A percentile compares a stretch with the other conserved stretches of the same genome.
Evolutionary conservation across 495 filamentous ascomycete species (phyloP).

Genomic region (Xylaria castorea): DNA sequence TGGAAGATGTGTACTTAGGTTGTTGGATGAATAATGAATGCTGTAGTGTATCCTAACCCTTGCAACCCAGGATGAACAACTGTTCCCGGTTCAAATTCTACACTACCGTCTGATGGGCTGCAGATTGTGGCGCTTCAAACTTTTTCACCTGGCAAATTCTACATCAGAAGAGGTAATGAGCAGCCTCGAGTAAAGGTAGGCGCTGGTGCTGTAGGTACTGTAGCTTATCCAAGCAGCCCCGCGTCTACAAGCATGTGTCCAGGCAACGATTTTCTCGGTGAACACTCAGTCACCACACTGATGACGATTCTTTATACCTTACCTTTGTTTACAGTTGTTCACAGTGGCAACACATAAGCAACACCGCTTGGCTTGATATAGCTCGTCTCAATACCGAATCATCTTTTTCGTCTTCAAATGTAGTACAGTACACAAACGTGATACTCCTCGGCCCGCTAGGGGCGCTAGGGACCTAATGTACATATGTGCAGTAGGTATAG

Average conservation of each 20-base stretch:
- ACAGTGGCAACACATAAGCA: neutral
- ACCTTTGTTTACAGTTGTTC: too few relatives aligned
- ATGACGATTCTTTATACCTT: neutral
- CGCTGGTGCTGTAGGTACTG: neutral
- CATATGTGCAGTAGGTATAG: too few relatives aligned
- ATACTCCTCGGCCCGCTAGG: neutral
- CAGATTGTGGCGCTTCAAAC: constrained; percentile 17
- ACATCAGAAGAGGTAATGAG: constrained; percentile 13
- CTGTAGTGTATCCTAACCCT: neutral
- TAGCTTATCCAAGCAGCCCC: constrained; percentile 2
- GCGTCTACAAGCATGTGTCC: constrained; percentile 8
- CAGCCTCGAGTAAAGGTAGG: neutral
- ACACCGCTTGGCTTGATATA: neutral
- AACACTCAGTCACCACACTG: neutral
- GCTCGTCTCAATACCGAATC: neutral
- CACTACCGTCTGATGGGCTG: constrained; percentile 15
- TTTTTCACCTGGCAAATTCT: constrained; percentile 12
- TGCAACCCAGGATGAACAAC: neutral
- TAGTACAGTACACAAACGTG: neutral
- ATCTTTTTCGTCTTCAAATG: neutral
- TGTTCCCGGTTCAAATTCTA: constrained; percentile 2
- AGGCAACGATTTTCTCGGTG: neutral
- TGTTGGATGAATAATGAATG: neutral
- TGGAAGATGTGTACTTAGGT: neutral
- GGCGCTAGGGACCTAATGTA: neutral